A percentile compares a stretch with the other conserved stretches of the same genome.
These are phyloP conservation scores for Saccharomyces hybrid DNA, from an alignment of 1,139 yeast genomes.

Conservation along the genomic window DNA sequence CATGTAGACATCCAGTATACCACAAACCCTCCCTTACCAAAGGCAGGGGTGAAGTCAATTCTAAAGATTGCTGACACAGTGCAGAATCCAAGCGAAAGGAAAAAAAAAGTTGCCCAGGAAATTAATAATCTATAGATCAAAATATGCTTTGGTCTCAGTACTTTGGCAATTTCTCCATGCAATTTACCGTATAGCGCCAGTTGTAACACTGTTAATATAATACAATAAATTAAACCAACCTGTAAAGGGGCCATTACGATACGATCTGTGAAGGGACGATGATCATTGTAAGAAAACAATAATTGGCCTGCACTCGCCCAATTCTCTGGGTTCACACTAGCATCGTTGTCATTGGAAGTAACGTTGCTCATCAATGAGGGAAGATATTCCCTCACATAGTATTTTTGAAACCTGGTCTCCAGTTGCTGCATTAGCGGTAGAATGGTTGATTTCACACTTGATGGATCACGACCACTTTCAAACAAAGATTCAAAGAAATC, in stretches of 20 bases:
- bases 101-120: conserved; percentile 42
- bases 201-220: conserved; percentile 59
- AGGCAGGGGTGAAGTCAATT: conserved; percentile 44
- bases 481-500: conserved; percentile 34
- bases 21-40: conserved; percentile 55
- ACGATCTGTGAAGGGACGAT: conserved; percentile 44
- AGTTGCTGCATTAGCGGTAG: conserved; percentile 34
- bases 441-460: conserved; percentile 37
- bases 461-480: conserved; percentile 48
- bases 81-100: conserved; percentile 49
- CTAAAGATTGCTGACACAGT: conserved; percentile 56
- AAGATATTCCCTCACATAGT: conserved; percentile 23
- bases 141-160: conserved; percentile 40
- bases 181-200: conserved; percentile 50
- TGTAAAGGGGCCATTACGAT: conserved; percentile 58
- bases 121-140: conserved; percentile 43
- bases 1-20: conserved; percentile 59
- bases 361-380: conserved; percentile 20
- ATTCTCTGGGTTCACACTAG: conserved; percentile 7
- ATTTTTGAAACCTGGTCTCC: conserved; percentile 27
- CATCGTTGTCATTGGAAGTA: conserved; percentile 2
- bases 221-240: conserved; percentile 68
- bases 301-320: conserved; percentile 5
- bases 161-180: conserved; percentile 43
- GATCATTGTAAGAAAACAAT: conserved; percentile 38